Conservation (phyloP, 2,329 filamentous ascomycete species). For the Aspergillus transmontanensis region DNA sequence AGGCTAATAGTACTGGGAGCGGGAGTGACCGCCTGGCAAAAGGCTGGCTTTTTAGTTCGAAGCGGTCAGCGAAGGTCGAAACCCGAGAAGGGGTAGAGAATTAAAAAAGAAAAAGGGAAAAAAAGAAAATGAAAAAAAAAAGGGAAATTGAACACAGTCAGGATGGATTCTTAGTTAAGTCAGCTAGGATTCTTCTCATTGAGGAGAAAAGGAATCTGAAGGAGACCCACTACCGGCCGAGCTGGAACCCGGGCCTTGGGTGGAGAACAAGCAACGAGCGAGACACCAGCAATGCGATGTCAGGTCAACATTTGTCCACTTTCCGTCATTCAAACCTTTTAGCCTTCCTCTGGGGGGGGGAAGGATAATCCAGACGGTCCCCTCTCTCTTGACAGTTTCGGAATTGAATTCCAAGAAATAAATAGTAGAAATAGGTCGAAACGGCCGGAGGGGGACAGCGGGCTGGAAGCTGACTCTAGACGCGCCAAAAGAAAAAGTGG, state of each 20-base stretch:
- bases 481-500: conserved; percentile 20
- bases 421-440: neutral
- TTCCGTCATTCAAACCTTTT: neutral
- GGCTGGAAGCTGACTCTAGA: conserved; percentile 26
- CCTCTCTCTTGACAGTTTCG: neutral
- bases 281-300: conserved; percentile 2
- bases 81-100: neutral
- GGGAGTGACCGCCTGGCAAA: conserved; percentile 1
- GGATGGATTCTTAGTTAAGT: conserved; percentile 7
- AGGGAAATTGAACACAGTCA: neutral
- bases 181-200: conserved; percentile 7
- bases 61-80: neutral
- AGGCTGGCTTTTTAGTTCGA: neutral
- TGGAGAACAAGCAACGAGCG: conserved; percentile 5
- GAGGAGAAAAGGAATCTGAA: conserved; percentile 8
- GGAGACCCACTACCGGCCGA: conserved; percentile 8
- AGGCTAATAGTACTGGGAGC: neutral
- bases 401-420: neutral
- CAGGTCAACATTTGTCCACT: neutral
- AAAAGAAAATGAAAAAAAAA: neutral
- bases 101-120: neutral
- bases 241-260: conserved; percentile 3
- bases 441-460: conserved; percentile 3
- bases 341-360: neutral
- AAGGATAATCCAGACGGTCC: neutral